Conservation (phyloP, 2,329 filamentous ascomycete genomes). For the Periglandula ipomoeae region DNA sequence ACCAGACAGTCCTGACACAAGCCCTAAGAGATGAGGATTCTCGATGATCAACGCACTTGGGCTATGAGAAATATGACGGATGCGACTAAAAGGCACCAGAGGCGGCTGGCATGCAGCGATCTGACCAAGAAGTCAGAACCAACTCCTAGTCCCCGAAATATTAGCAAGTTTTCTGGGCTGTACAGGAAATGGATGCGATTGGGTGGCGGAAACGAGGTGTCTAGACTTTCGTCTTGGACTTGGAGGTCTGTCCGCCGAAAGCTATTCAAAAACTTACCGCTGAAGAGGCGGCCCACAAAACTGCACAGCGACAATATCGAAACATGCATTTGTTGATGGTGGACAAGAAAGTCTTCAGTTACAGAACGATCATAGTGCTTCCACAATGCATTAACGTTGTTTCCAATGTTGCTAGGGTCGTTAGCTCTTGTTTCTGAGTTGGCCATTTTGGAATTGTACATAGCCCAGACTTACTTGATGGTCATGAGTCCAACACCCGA, state of each 20-base stretch:
- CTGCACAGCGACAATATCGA: constrained; percentile 86
- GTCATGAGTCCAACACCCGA: constrained; percentile 96
- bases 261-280: constrained; percentile 42
- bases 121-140: constrained; percentile 88
- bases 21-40: constrained; percentile 66
- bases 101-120: constrained; percentile 66
- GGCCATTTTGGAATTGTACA: neutral
- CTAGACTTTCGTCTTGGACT: neutral
- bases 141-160: constrained; percentile 45
- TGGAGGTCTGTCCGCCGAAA: neutral
- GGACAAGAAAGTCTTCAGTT: constrained; percentile 63
- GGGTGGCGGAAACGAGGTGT: no score
- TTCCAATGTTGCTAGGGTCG: constrained; percentile 74
- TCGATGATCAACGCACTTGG: constrained; percentile 65
- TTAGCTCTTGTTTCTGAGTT: neutral
- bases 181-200: neutral
- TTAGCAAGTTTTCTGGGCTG: neutral
- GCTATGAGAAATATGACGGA: constrained; percentile 69
- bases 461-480: constrained; percentile 66
- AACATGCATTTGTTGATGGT: constrained; percentile 83
- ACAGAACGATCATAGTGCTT: constrained; percentile 69
- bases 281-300: constrained; percentile 71
- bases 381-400: constrained; percentile 83
- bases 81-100: constrained; percentile 83
- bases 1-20: constrained; percentile 77